Evolutionary conservation across 306 rosid species (phyloP).

Genomic region (Fagus sylvatica): DNA sequence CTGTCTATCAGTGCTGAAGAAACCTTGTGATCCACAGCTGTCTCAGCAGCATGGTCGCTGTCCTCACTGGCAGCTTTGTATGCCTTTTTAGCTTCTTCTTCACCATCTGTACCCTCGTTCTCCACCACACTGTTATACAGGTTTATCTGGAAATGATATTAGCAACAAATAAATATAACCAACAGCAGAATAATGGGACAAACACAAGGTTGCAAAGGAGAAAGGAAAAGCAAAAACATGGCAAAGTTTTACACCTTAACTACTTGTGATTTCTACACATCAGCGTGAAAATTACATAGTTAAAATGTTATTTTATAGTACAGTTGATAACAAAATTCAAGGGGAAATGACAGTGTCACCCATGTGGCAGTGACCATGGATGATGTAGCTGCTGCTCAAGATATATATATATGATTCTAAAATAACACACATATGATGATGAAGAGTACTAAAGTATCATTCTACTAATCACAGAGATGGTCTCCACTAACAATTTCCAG

Average conservation of each 20-base stretch:
- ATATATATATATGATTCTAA: not conserved
- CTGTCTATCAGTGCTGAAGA: slow-evolving; percentile 45
- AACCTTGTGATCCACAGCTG: slow-evolving; percentile 31
- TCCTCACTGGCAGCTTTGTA: slow-evolving; percentile 57
- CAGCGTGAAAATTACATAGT: not conserved
- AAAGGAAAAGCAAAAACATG: not conserved
- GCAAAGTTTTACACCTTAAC: not conserved
- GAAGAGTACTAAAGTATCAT: not conserved
- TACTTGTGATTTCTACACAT: not conserved
- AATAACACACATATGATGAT: not conserved
- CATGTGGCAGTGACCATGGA: not conserved
- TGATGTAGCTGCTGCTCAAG: not conserved
- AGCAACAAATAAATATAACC: not conserved
- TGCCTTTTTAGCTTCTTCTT: slow-evolving; percentile 39
- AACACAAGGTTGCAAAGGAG: not conserved
- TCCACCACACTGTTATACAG: slow-evolving; percentile 53
- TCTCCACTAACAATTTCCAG: not conserved
- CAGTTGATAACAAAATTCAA: not conserved
- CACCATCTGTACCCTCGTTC: slow-evolving; percentile 43
- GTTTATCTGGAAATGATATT: slow-evolving; percentile 33
- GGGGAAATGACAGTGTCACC: not conserved
- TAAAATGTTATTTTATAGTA: not conserved
- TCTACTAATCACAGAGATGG: not conserved
- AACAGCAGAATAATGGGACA: not conserved
- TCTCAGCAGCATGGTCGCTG: slow-evolving; percentile 34